Evolutionary conservation across 2,329 filamentous ascomycete genomes (phyloP).

Genomic region (Cytospora piceicola): DNA sequence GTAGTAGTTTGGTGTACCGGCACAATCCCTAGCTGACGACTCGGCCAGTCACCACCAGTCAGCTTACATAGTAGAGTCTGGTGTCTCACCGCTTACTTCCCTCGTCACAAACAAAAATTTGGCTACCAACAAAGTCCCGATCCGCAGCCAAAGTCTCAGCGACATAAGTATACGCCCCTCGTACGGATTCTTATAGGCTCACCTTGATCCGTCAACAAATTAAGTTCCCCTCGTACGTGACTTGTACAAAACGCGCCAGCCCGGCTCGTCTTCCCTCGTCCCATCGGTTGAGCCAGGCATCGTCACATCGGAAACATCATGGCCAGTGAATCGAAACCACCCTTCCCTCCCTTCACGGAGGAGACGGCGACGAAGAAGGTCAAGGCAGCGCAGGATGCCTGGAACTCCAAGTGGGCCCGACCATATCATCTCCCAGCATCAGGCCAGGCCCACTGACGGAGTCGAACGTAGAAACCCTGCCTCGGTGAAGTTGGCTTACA

Average conservation of each 20-base stretch:
- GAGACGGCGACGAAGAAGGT: conserved; percentile 76
- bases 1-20: no score
- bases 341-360: conserved; percentile 72
- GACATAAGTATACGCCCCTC: no score
- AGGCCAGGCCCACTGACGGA: not conserved
- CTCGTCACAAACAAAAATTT: not conserved
- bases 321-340: conserved; percentile 42
- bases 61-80: not conserved
- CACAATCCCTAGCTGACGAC: no score
- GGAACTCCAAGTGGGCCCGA: conserved; percentile 71
- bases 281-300: not conserved
- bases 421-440: not conserved
- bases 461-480: conserved; percentile 59
- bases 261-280: not conserved
- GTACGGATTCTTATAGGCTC: not conserved
- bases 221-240: not conserved
- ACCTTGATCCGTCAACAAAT: not conserved
- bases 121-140: not conserved
- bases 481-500: conserved; percentile 73
- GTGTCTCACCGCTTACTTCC: not conserved
- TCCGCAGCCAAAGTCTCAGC: no score
- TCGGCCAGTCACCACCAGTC: not conserved
- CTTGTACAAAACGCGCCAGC: not conserved
- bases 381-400: conserved; percentile 80
- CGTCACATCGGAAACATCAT: conserved; percentile 24